Percentiles rank a stretch among this genome's conserved stretches.
Evolutionary conservation across 352 stramenopile species (phyloP).

Genomic region (Globisporangium apiculatum): DNA sequence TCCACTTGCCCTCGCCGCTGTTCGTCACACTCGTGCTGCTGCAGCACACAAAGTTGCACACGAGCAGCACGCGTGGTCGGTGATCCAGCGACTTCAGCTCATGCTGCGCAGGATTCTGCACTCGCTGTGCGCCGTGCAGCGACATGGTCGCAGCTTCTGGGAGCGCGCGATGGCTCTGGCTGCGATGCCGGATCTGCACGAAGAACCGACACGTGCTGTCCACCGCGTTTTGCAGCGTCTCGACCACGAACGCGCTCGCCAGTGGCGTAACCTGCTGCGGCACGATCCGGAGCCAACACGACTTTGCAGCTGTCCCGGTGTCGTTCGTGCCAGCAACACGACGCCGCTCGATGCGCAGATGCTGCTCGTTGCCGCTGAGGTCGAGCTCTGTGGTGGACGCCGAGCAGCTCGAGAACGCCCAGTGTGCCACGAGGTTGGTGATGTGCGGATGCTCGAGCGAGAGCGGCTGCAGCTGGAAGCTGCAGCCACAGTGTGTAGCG

Average conservation of each 20-base stretch:
- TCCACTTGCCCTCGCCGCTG: slow-evolving; percentile 9
- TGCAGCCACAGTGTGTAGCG: not conserved
- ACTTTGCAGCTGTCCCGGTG: not conserved
- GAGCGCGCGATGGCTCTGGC: not conserved
- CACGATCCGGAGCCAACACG: slow-evolving; percentile 6
- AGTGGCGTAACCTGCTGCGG: not conserved
- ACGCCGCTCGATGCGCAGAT: slow-evolving; percentile 3
- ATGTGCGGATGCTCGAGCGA: not conserved
- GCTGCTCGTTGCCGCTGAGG: slow-evolving; percentile 8
- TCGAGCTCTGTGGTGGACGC: slow-evolving; percentile 9
- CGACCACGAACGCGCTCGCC: slow-evolving; percentile 3
- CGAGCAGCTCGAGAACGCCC: slow-evolving; percentile 13
- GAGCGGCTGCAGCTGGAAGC: slow-evolving; percentile 4
- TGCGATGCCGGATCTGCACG: slow-evolving; percentile 7
- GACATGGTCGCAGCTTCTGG: not conserved
- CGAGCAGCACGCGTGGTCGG: slow-evolving; percentile 14
- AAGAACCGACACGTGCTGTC: slow-evolving; percentile 8
- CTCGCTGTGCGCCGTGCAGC: not conserved
- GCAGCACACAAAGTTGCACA: slow-evolving; percentile 26
- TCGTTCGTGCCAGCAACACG: not conserved
- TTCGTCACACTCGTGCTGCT: slow-evolving; percentile 20
- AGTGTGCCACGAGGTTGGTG: slow-evolving; percentile 4
- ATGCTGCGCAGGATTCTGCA: no score
- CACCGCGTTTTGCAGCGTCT: slow-evolving; percentile 7
- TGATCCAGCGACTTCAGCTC: no score